A percentile compares a stretch with the other conserved stretches of the same genome.
Evolutionary conservation across 305 asterid genomes (phyloP).

Genomic region (Galium porrigens): DNA sequence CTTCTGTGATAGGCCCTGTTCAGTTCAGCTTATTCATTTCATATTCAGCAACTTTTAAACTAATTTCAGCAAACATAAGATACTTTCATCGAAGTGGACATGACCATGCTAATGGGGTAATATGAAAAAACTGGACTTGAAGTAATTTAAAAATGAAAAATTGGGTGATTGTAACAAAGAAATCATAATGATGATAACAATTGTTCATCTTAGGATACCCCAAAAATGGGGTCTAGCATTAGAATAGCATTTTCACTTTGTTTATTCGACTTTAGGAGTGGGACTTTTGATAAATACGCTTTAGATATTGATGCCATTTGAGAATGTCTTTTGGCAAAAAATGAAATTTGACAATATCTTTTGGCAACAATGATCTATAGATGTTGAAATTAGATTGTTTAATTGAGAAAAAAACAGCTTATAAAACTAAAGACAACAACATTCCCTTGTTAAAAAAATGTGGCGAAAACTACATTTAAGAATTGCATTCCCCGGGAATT

Average conservation of each 20-base stretch:
- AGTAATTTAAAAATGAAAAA: not conserved
- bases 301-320: not conserved
- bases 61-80: no score
- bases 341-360: not conserved
- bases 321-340: conserved; percentile 1
- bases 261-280: conserved; percentile 11
- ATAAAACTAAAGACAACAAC: no score
- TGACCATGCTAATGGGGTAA: no score
- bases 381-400: not conserved
- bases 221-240: not conserved
- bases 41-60: no score
- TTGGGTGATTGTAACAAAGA: not conserved
- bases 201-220: conserved; percentile 9
- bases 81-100: no score
- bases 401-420: no score
- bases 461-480: no score
- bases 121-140: not conserved
- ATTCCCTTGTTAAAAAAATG: no score
- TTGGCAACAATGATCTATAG: not conserved
- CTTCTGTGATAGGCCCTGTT: no score
- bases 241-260: conserved; percentile 9
- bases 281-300: conserved; percentile 12
- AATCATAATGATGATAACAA: not conserved
- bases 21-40: no score
- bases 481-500: no score